Conservation (phyloP, 2,329 filamentous ascomycete species). For the Neopestalotiopsis rosae region DNA sequence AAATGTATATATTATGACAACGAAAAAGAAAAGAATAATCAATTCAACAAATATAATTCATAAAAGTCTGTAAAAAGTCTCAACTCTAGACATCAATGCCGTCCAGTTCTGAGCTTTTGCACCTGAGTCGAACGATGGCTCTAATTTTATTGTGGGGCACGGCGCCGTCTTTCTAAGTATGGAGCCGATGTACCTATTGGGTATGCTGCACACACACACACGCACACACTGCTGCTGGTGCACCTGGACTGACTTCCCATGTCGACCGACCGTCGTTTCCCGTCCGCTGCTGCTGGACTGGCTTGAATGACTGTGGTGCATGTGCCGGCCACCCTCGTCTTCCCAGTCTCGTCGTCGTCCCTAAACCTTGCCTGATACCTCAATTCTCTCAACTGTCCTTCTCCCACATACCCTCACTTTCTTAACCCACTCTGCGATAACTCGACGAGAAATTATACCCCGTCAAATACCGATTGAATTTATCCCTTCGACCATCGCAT, state of each 20-base stretch:
- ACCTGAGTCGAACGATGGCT: conserved; percentile 13
- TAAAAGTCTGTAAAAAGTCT: background rate
- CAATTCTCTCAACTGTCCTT: conserved; percentile 11
- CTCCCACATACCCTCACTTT: conserved; percentile 8
- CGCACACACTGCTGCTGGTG: background rate
- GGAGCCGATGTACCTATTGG: background rate
- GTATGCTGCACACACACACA: background rate
- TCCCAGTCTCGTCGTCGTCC: background rate
- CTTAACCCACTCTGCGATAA: background rate
- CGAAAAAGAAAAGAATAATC: background rate
- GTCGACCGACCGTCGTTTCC: background rate
- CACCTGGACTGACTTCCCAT: background rate
- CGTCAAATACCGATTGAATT: background rate
- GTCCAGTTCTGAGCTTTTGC: background rate
- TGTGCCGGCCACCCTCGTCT: conserved; percentile 11
- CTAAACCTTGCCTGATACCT: conserved; percentile 4
- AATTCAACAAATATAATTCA: background rate
- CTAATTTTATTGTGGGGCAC: conserved; percentile 10
- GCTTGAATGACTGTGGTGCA: background rate
- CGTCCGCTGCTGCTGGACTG: background rate
- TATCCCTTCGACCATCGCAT: background rate
- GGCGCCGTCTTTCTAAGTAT: background rate
- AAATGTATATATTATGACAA: background rate
- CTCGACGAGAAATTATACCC: background rate
- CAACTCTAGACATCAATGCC: background rate